Evolutionary conservation across 2,329 filamentous ascomycete genomes (phyloP), one percentile per base, ranked within the genome.

Genomic region (Scedosporium boydii): DNA sequence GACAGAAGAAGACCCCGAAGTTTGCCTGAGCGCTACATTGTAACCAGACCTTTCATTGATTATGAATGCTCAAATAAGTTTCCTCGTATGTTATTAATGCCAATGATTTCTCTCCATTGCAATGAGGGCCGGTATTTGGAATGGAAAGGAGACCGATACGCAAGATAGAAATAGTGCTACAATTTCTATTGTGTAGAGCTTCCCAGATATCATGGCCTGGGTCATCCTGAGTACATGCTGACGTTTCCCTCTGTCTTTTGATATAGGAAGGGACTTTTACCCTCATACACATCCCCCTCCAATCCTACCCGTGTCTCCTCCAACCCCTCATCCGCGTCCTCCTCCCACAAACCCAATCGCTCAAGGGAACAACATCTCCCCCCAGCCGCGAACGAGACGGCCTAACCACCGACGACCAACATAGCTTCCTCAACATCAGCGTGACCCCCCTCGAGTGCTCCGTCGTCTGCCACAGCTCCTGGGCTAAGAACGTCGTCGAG

Each of bases 361-460:
- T 76, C 62, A 68, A 68, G 72, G 58, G 53, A 10, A 59, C 62
- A 1, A 61, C 46, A 21, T 58, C 61, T 18, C 61, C 63, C 4
- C 69, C 73, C 59, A 71, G 76, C 64, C 70, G 72, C 58, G 70
- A 73, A 53, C 71, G 79, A 55, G 77, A 80, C 64, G 81, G 79
- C 18, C 74, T 83, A 53, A 80, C 78, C 3, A 65, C 75, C 53
- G 80, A 82, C 65, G 77, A 79, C 65, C 82, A 82, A 70, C 89
- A 95, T 74, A 86, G 87, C 55, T 98, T 99, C 74, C 83, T 97
- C 72, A 98, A 98, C 74, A 87, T 99, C 68, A 96, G 91, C 65
- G 84, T 98, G 69, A 98, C 93, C 0, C 91, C 92, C 0, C 84
- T 96, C 62, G 95, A 97, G 75, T 96, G 91, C 76, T 96, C 92